A percentile compares a stretch with the other conserved stretches of the same genome.
Conservation (phyloP, 208 protist species). For the Endotrypanum monterogeii region DNA sequence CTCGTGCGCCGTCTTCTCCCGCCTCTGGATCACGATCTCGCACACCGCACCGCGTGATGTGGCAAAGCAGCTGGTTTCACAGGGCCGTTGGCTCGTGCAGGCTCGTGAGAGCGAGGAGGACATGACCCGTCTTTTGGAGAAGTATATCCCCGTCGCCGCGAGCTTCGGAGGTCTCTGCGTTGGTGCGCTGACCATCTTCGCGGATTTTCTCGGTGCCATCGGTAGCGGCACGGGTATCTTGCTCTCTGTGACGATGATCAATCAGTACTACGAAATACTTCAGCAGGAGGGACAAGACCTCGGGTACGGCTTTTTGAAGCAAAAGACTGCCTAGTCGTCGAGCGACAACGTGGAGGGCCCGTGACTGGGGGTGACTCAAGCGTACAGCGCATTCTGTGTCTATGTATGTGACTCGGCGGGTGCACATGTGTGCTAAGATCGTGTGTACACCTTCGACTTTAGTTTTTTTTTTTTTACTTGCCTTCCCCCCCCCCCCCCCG, state of each 20-base stretch:
- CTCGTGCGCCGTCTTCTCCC: slow-evolving; percentile 98
- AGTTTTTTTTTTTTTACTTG: too few relatives aligned
- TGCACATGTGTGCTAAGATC: too few relatives aligned
- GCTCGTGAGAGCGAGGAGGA: slow-evolving; percentile 89
- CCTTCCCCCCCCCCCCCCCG: too few relatives aligned
- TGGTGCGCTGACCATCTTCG: slow-evolving; percentile 98
- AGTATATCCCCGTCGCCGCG: slow-evolving; percentile 99
- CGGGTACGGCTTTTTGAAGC: slow-evolving; percentile 79
- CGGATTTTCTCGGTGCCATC: slow-evolving; percentile 98
- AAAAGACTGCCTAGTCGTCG: slow-evolving; percentile 55
- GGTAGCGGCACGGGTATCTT: slow-evolving; percentile 99
- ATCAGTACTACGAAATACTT: slow-evolving; percentile 99
- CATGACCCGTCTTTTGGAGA: slow-evolving; percentile 86
- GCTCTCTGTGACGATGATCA: slow-evolving; percentile 99
- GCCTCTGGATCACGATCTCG: slow-evolving; percentile 98
- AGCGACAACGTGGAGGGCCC: neutral
- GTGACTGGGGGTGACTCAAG: neutral
- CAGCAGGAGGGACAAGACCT: slow-evolving; percentile 97
- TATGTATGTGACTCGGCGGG: too few relatives aligned
- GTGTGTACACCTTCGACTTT: too few relatives aligned
- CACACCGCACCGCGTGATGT: slow-evolving; percentile 97
- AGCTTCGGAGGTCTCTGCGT: slow-evolving; percentile 99
- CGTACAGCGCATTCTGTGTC: too few relatives aligned
- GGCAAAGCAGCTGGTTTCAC: slow-evolving; percentile 95
- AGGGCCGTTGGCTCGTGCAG: slow-evolving; percentile 95